Evolutionary conservation across 352 stramenopile genomes (phyloP), one percentile per base, ranked within the genome.

Genomic region (Phytophthora rubi): DNA sequence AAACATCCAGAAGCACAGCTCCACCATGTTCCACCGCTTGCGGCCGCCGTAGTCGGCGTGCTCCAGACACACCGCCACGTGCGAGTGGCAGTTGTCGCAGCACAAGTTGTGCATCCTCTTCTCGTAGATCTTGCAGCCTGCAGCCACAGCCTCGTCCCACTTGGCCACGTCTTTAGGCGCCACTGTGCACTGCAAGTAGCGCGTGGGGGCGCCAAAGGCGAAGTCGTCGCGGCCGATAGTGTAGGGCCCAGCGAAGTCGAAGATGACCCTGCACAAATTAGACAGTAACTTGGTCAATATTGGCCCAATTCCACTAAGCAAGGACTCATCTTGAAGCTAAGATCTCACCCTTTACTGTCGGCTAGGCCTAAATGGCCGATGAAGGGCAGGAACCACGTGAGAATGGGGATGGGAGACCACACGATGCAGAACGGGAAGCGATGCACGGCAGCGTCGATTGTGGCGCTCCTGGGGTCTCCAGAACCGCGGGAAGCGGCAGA

Each of bases 31-130:
- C 85, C 83, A 94, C 59, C 76, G 76, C 49, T 72, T 80, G n/a
- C 80, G 62, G 49, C 84, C 83, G 2, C 66, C 70, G 59, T 92
- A 92, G 21, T 63, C 48, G n/a, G 79, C 64, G 66, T 80, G 79
- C 45, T 94, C 82, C 26, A 94, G 76, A 62, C 87, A 93, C 62
- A 81, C 80, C 16, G 92, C 95, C 15, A 99, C 96, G 68, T 99
- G 97, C 30, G 93, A 98, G 80, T 99, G 97, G 75, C 97, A 99
- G 80, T 99, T 99, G 79, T 98, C 95, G 75, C 95, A 98, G 70
- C 75, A 98, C 42, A 98, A 83, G 68, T 99, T 99, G 84, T 99
- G 96, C 90, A 98, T 98, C 55, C 96, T 82, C 65, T 81, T 92
- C 44, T 88, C 77, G 78, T 99, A 99, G n/a, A 98, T 81, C 1